A percentile compares a stretch with the other conserved stretches of the same genome.
phyloP scores from a whole-genome alignment of 2,329 filamentous ascomycete genomes.

The Penicillium nordicum region DNA sequence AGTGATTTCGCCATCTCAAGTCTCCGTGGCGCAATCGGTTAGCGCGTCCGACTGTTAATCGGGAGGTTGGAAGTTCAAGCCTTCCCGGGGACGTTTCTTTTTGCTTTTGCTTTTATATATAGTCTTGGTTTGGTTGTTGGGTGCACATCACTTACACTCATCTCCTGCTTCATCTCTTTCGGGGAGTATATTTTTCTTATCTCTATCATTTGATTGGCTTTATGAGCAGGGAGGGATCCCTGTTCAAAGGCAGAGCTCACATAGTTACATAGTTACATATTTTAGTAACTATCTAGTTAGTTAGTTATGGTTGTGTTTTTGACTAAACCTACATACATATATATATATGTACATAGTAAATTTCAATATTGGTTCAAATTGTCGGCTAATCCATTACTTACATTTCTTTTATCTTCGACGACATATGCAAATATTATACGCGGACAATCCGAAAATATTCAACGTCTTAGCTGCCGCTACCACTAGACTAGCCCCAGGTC shows the following conservation, averaged over 20 bases:
- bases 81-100: conserved; percentile 1
- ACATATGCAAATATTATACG: conserved; percentile 34
- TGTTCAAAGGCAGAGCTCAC: background rate
- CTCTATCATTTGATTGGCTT: background rate
- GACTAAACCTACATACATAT: background rate
- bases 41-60: conserved; percentile 2
- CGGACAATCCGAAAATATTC: conserved; percentile 33
- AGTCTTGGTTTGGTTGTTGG: too few species aligned
- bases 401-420: conserved; percentile 46
- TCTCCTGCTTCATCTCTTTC: background rate
- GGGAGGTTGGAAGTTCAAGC: conserved; percentile 2
- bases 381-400: conserved; percentile 44
- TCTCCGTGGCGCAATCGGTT: conserved; percentile 2
- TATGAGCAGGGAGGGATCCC: background rate
- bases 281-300: too few species aligned
- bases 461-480: conserved; percentile 12
- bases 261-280: too few species aligned
- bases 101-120: too few species aligned
- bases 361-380: background rate
- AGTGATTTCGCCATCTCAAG: too few species aligned
- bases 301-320: background rate
- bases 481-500: conserved; percentile 51
- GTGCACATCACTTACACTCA: too few species aligned
- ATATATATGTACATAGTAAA: background rate
- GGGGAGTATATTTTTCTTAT: background rate